These are phyloP conservation scores for Globisporangium perplexum DNA, from an alignment of 352 stramenopile species.

Conservation along the genomic window DNA sequence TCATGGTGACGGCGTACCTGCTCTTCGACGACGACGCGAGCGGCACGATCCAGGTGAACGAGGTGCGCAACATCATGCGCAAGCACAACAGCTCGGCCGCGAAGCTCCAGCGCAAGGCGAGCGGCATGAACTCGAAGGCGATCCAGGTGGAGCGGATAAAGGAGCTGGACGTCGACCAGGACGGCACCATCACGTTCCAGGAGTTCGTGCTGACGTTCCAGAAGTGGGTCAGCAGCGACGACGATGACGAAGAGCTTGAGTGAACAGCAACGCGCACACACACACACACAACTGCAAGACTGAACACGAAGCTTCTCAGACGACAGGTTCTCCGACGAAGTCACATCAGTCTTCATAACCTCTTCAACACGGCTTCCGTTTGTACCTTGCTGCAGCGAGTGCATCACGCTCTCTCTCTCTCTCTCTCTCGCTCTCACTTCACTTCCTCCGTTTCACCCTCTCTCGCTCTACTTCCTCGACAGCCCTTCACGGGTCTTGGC, in stretches of 20 bases:
- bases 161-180: constrained; percentile 83
- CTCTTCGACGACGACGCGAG: constrained; percentile 83
- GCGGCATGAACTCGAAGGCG: constrained; percentile 47
- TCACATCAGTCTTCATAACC: too few relatives aligned
- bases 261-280: neutral
- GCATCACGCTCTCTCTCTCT: too few relatives aligned
- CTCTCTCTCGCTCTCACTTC: neutral
- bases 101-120: constrained; percentile 46
- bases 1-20: constrained; percentile 82
- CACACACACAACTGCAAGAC: too few relatives aligned
- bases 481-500: constrained; percentile 52
- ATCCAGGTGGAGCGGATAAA: constrained; percentile 78
- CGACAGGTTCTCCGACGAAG: too few relatives aligned
- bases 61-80: constrained; percentile 63
- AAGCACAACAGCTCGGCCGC: constrained; percentile 35
- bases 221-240: constrained; percentile 76
- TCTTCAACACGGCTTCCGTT: too few relatives aligned
- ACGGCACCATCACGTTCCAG: constrained; percentile 87
- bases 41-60: constrained; percentile 73
- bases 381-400: too few relatives aligned
- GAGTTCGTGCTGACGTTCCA: constrained; percentile 88
- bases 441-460: constrained; percentile 15
- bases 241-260: constrained; percentile 16
- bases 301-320: too few relatives aligned
- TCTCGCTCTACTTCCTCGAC: constrained; percentile 17